Percentiles rank a stretch among this genome's conserved stretches.
Conservation (phyloP, 371 early-diverging fungal genomes). For the Thermomucor indicae-seudaticae region DNA sequence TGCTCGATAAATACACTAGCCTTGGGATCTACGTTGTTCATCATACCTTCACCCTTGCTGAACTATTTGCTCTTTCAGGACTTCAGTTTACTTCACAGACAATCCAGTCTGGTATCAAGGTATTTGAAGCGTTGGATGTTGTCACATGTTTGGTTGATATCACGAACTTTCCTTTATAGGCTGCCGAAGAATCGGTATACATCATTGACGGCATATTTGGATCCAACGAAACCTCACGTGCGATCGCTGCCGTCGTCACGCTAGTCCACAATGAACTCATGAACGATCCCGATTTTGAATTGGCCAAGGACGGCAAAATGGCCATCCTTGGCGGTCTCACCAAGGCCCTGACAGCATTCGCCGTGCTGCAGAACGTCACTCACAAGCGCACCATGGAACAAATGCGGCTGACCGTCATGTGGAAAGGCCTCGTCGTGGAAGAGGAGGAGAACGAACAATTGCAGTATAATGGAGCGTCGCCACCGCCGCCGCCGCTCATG, state of each 20-base stretch:
- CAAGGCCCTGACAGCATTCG: constrained; percentile 82
- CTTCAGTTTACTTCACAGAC: constrained; percentile 74
- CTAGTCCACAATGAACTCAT: constrained; percentile 71
- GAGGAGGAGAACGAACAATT: constrained; percentile 25
- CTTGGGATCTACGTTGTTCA: constrained; percentile 67
- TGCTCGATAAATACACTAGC: constrained; percentile 67
- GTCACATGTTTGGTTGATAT: too few species aligned
- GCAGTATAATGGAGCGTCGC: not conserved
- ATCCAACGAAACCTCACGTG: constrained; percentile 87
- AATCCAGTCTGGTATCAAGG: constrained; percentile 66
- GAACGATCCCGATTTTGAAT: constrained; percentile 61
- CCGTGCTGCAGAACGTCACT: constrained; percentile 81
- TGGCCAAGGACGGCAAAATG: constrained; percentile 60
- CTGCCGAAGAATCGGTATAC: constrained; percentile 85
- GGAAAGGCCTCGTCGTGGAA: constrained; percentile 52
- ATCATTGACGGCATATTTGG: constrained; percentile 91
- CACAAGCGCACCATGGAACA: constrained; percentile 51
- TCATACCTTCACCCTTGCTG: constrained; percentile 72
- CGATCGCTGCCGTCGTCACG: constrained; percentile 77
- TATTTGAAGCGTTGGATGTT: too few species aligned
- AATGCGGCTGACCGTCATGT: constrained; percentile 39
- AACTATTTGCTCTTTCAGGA: constrained; percentile 74
- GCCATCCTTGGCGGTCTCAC: constrained; percentile 69
- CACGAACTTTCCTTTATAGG: too few species aligned
- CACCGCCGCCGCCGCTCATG: too few species aligned